A percentile compares a stretch with the other conserved stretches of the same genome.
Conservation (phyloP, 495 filamentous ascomycete species). For the Terfezia claveryi region DNA sequence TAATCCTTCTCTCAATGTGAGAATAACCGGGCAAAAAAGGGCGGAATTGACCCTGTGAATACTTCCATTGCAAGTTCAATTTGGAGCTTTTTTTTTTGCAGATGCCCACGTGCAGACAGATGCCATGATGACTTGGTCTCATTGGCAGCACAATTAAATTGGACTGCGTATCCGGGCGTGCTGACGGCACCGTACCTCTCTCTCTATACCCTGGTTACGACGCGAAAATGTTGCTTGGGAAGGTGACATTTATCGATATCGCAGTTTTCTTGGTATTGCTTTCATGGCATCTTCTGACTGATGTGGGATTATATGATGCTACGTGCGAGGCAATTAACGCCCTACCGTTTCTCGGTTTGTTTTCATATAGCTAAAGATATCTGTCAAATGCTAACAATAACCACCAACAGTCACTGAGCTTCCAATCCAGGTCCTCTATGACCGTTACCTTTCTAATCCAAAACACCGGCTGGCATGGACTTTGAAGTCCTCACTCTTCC, state of each 20-base stretch:
- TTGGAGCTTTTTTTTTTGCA: too few species aligned
- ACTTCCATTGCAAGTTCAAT: too few species aligned
- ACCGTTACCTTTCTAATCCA: slow-evolving; percentile 30
- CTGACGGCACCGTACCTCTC: not conserved
- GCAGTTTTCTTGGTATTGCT: slow-evolving; percentile 42
- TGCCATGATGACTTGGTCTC: too few species aligned
- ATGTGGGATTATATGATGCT: slow-evolving; percentile 33
- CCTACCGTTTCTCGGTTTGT: slow-evolving; percentile 49
- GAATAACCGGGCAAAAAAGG: too few species aligned
- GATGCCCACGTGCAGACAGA: too few species aligned
- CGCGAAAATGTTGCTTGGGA: slow-evolving; percentile 34
- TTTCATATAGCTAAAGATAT: too few species aligned
- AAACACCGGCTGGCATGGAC: slow-evolving; percentile 35
- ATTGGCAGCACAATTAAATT: too few species aligned
- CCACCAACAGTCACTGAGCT: slow-evolving; percentile 29
- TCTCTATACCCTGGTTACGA: not conserved
- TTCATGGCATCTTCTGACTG: slow-evolving; percentile 39
- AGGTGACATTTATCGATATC: slow-evolving; percentile 52
- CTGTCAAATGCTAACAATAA: too few species aligned
- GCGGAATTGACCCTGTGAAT: too few species aligned
- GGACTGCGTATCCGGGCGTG: too few species aligned
- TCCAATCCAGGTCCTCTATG: slow-evolving; percentile 33
- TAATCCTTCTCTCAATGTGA: too few species aligned
- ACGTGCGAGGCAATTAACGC: slow-evolving; percentile 33
- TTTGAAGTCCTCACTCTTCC: slow-evolving; percentile 41